Evolutionary conservation across 2,329 filamentous ascomycete genomes (phyloP), one percentile per base, ranked within the genome.

Genomic region (Arthrobotrys pseudoclavata): DNA sequence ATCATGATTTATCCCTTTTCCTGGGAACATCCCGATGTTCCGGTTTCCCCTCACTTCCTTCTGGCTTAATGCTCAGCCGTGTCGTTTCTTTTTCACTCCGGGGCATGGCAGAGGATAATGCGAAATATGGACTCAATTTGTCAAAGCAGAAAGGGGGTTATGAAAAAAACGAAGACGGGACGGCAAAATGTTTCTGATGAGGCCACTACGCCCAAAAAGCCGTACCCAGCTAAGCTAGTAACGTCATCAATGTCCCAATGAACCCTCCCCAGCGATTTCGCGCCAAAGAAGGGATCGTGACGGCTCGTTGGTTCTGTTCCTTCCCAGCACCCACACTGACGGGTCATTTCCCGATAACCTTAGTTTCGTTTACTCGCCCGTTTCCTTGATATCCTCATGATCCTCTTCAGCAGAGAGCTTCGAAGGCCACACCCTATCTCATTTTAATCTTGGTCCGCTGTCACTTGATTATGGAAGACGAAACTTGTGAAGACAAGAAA

Each of bases 251-350:
- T 29, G 10, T 20, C 57, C 69, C 72, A 66, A 48, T 37, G 70
- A 50, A 20, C 42, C 42, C 63, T 45, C 69, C 60, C 31, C 47
- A 57, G 40, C 60, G 64, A 64, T 76, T 69, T 72, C 63, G 69
- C 69, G 61, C 68, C 68, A 42, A 71, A 66, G 50, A 60, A 22
- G 55, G 52, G 50, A 76, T 70, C 50, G 66, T 76, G 66, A 76
- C 72, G 72, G 72, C 57, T 70, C 45, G 55, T 52, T 64, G 72
- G 72, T 69, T 76, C 60, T 60, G 29, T 52, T 60, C 50, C 24
- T 55, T 76, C 66, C 72, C 72, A 76, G 72, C 72, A 76, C 52
- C 72, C 72, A 70, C 60, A 66, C 66, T 76, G 72, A 76, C 72
- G 72, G 72, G 72, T 76, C 66, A 69, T 67, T 67, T 69, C 72